Evolutionary conservation across 805 yeast genomes (phyloP).

Genomic region (Wickerhamiella azyma): DNA sequence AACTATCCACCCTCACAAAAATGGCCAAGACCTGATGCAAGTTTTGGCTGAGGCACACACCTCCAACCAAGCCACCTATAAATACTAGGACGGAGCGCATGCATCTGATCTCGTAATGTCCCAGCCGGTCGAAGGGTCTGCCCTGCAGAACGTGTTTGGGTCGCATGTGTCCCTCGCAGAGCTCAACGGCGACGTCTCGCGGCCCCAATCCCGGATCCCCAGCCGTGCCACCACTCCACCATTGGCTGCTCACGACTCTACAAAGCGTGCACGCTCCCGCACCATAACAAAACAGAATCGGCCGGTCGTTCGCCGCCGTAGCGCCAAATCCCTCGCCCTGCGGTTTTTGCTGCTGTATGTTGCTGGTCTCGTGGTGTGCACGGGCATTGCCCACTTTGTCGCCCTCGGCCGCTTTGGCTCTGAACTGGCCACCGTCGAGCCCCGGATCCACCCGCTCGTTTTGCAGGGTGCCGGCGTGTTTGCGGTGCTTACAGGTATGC

Average conservation of each 20-base stretch:
- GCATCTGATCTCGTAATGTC: background rate
- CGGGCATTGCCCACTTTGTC: conserved; percentile 22
- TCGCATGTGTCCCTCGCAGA: conserved; percentile 28
- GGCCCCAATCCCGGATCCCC: conserved; percentile 1
- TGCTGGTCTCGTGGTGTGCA: conserved; percentile 23
- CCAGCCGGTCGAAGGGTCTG: conserved; percentile 6
- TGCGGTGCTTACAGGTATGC: conserved; percentile 21
- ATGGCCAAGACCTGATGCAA: too few species aligned
- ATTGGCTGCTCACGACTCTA: background rate
- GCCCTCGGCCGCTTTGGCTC: conserved; percentile 15
- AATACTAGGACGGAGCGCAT: too few species aligned
- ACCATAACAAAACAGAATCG: conserved; percentile 1
- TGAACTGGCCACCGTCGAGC: conserved; percentile 16
- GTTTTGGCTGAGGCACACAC: too few species aligned
- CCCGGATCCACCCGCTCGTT: conserved; percentile 18
- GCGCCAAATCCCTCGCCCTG: conserved; percentile 7
- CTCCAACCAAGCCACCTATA: too few species aligned
- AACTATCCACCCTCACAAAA: too few species aligned
- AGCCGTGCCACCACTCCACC: conserved; percentile 1
- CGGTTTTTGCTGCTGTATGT: conserved; percentile 17
- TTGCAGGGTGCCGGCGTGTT: conserved; percentile 19
- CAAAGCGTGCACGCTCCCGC: conserved; percentile 4
- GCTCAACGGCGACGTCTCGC: conserved; percentile 22
- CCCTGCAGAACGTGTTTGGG: conserved; percentile 29
- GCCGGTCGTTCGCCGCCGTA: background rate